Base-by-base conservation (phyloP, 345 rosid genomes). In the Eucalyptus regnans region DNA sequence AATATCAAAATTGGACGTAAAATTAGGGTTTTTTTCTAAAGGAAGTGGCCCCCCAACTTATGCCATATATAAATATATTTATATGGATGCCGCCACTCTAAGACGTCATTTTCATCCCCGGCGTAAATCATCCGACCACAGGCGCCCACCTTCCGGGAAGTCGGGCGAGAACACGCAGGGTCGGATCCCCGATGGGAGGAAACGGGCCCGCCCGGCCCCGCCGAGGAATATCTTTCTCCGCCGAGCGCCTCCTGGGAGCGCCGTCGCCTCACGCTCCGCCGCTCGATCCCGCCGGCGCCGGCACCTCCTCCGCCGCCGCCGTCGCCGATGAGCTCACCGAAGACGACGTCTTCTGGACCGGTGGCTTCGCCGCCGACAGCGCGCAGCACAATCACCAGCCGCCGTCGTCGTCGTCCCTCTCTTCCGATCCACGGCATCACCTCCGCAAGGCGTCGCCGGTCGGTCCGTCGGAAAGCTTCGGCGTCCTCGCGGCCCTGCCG, bases 401-500 rank as follows among this genome's bases (percentile, higher is more conserved):
- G 22, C 12, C 88, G 48, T 58, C 68, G 18, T n/a, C 88, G 37
- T 46, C 68, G 87, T 58, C 88, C 79, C 52, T 89, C 87, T 20
- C 89, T 87, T 50, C 90, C 81, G 29, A 89, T 13, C 91, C 86
- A 10, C 89, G 71, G 23, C 90, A 79, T 66, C 90, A 52, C 66
- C 87, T 52, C 83, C 91, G 50, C 86, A 50, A 25, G 17, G 16
- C 66, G 23, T 58, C 49, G 86, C 79, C 79, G 3, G 79, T 90
- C 71, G 46, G 87, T 1, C 68, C 44, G 56, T 56, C 89, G 50
- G 92, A 90, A 33, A 87, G 92, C 33, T 92, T 88, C 81, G 94
- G 94, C 66, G 90, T 92, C 90, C 89, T 92, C 51, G 92, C 92
- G 25, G 92, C 90, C 6, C 66, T 91, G 14, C 92, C 91, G 86